Evolutionary conservation across 352 stramenopile species (phyloP).

Genomic region (Phytophthora nicotianae): DNA sequence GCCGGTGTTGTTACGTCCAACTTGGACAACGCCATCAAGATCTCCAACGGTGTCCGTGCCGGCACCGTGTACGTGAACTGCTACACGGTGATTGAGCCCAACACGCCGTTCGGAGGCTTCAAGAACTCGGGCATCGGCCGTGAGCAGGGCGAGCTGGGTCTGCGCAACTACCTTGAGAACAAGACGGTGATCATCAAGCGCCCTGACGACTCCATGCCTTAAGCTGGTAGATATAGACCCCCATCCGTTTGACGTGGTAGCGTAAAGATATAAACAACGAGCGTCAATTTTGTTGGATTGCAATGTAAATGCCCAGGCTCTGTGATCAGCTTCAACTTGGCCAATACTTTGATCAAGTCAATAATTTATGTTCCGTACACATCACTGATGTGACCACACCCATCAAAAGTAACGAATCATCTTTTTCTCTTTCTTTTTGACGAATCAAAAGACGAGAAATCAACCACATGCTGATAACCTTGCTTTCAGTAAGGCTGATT

Average conservation of each 20-base stretch:
- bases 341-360: slow-evolving; percentile 5
- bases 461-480: slow-evolving; percentile 1
- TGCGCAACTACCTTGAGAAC: slow-evolving; percentile 80
- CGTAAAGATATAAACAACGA: slow-evolving; percentile 31
- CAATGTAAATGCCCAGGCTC: too few species aligned
- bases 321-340: slow-evolving; percentile 14
- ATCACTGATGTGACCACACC: background rate
- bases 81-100: slow-evolving; percentile 88
- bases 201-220: slow-evolving; percentile 40
- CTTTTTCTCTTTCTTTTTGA: slow-evolving; percentile 4
- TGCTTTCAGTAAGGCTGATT: slow-evolving; percentile 1
- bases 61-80: slow-evolving; percentile 96
- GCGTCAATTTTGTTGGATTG: slow-evolving; percentile 17
- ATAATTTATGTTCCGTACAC: slow-evolving; percentile 1
- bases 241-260: slow-evolving; percentile 15
- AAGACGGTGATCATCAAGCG: slow-evolving; percentile 75
- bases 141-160: slow-evolving; percentile 71
- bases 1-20: slow-evolving; percentile 90
- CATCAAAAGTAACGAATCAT: slow-evolving; percentile 12
- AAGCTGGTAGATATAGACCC: slow-evolving; percentile 9
- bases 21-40: slow-evolving; percentile 79
- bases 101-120: slow-evolving; percentile 86
- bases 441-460: slow-evolving; percentile 4
- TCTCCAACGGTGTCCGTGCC: slow-evolving; percentile 85
- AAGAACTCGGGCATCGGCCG: slow-evolving; percentile 85